A percentile compares a stretch with the other conserved stretches of the same genome.
Conservation (phyloP, 495 filamentous ascomycete genomes). For the Stereocaulon alpinum region DNA sequence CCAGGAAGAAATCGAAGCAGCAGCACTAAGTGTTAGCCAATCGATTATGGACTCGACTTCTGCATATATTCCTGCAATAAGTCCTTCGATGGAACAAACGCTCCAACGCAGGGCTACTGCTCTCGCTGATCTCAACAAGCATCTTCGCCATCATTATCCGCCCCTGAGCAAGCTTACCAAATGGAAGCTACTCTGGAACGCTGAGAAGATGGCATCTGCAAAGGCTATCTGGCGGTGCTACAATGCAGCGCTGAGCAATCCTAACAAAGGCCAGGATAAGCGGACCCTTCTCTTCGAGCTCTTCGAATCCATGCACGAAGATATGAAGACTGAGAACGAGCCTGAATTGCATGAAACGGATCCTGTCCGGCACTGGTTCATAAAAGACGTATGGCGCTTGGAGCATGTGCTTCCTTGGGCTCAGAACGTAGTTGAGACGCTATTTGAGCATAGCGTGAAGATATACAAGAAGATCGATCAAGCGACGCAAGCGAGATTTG, state of each 20-base stretch:
- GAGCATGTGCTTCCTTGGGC: constrained; percentile 69
- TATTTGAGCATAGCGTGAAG: constrained; percentile 44
- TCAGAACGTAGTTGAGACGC: constrained; percentile 56
- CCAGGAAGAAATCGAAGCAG: constrained; percentile 58
- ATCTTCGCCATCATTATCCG: constrained; percentile 47
- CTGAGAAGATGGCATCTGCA: constrained; percentile 84
- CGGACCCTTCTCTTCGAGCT: constrained; percentile 55
- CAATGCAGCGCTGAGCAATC: constrained; percentile 41
- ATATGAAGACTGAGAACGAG: constrained; percentile 53
- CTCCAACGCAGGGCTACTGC: constrained; percentile 58
- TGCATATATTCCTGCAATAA: constrained; percentile 55
- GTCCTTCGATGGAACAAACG: constrained; percentile 70
- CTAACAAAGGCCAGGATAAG: constrained; percentile 34
- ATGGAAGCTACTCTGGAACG: constrained; percentile 81
- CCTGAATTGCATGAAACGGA: constrained; percentile 54
- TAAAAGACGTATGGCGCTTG: constrained; percentile 61
- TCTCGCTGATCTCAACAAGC: constrained; percentile 56
- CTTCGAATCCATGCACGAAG: constrained; percentile 56
- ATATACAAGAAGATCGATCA: constrained; percentile 28
- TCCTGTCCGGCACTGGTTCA: constrained; percentile 68
- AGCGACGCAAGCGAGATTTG: constrained; percentile 36
- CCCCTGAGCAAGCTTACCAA: constrained; percentile 49
- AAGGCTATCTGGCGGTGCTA: constrained; percentile 66
- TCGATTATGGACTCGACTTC: constrained; percentile 70
- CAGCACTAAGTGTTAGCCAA: constrained; percentile 67